Evolutionary conservation across 1,284 basidiomycete genomes (phyloP).

Genomic region (Phellopilus nigrolimitatus): DNA sequence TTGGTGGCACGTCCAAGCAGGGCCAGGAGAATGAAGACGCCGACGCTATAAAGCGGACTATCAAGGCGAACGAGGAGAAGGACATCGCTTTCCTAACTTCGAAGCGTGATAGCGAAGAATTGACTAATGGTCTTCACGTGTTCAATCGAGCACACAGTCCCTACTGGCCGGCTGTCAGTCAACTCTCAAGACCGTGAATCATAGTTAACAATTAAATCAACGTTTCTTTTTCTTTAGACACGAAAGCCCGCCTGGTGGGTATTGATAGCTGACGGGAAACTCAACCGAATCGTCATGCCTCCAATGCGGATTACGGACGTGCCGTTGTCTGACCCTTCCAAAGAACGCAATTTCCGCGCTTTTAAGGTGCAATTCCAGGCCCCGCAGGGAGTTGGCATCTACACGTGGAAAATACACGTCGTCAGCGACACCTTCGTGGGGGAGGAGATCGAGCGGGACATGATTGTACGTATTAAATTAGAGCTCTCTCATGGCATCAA

Average conservation of each 20-base stretch:
- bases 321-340: slow-evolving; percentile 55
- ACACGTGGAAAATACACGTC: slow-evolving; percentile 87
- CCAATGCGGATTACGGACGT: slow-evolving; percentile 83
- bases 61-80: slow-evolving; percentile 50
- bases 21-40: slow-evolving; percentile 35
- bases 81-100: slow-evolving; percentile 67
- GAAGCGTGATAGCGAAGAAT: slow-evolving; percentile 59
- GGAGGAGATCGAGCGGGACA: slow-evolving; percentile 69
- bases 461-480: slow-evolving; percentile 50
- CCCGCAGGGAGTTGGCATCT: slow-evolving; percentile 78
- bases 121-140: slow-evolving; percentile 35
- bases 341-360: slow-evolving; percentile 68
- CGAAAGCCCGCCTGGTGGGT: slow-evolving; percentile 91
- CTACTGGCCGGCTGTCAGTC: slow-evolving; percentile 78
- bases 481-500: not conserved
- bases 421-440: slow-evolving; percentile 88
- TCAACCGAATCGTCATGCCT: slow-evolving; percentile 86
- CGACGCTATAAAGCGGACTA: slow-evolving; percentile 47
- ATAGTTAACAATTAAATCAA: slow-evolving; percentile 8
- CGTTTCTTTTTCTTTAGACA: slow-evolving; percentile 40
- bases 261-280: slow-evolving; percentile 87
- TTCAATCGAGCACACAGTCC: slow-evolving; percentile 84
- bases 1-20: not conserved
- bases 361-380: slow-evolving; percentile 96
- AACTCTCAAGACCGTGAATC: slow-evolving; percentile 8